Conservation (phyloP, 805 yeast genomes). For the Candida pseudofarinosa region DNA sequence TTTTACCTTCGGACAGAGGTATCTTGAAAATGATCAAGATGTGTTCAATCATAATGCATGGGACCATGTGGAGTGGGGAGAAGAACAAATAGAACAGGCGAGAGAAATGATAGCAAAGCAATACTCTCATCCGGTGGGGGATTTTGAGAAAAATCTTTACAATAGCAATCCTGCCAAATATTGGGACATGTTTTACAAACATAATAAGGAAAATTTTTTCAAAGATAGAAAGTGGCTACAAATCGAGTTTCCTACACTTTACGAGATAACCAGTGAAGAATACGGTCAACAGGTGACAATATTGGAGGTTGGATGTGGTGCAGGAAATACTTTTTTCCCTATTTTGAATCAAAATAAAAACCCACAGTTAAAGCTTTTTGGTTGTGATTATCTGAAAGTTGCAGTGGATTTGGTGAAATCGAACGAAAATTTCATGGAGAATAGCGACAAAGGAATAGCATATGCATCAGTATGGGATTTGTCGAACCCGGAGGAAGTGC, state of each 20-base stretch:
- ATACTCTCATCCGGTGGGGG: constrained; percentile 78
- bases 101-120: constrained; percentile 71
- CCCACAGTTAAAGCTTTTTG: constrained; percentile 66
- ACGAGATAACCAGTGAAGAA: constrained; percentile 63
- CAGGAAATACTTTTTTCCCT: constrained; percentile 95
- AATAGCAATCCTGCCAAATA: constrained; percentile 86
- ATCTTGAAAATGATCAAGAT: constrained; percentile 63
- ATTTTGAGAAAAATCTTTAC: constrained; percentile 73
- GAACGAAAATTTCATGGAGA: constrained; percentile 55
- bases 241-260: constrained; percentile 85
- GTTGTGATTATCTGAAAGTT: constrained; percentile 84
- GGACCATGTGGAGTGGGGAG: constrained; percentile 98
- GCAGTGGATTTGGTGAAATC: constrained; percentile 83
- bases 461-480: constrained; percentile 94
- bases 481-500: constrained; percentile 62
- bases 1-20: constrained; percentile 87
- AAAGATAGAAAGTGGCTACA: constrained; percentile 96
- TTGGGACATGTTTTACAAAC: constrained; percentile 92
- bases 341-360: constrained; percentile 79
- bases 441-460: constrained; percentile 46
- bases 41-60: constrained; percentile 93
- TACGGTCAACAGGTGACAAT: constrained; percentile 70
- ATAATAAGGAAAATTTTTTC: constrained; percentile 89
- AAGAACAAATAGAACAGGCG: constrained; percentile 76
- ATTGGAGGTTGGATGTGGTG: constrained; percentile 96